Conservation (phyloP, 169 alveolate species). For the Plasmodium gonderi region DNA sequence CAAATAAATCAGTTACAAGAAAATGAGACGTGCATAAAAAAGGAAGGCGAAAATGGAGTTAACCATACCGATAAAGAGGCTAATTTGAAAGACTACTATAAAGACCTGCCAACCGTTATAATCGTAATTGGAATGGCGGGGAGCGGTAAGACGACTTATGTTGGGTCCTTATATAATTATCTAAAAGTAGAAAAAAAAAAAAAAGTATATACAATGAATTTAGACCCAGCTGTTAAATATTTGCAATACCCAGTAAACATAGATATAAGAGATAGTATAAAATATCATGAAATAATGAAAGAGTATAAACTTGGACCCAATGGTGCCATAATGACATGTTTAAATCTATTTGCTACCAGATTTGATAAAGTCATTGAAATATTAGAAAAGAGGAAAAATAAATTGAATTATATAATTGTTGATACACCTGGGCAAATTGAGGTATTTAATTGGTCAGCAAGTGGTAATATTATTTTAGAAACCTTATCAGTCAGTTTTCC, state of each 20-base stretch:
- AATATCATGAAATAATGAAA: constrained; percentile 96
- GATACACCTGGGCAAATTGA: constrained; percentile 99
- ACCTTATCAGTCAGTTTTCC: constrained; percentile 95
- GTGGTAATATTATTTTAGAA: constrained; percentile 96
- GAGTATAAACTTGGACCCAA: constrained; percentile 97
- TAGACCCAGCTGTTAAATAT: constrained; percentile 98
- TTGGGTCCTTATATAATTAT: constrained; percentile 85
- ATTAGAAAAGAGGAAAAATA: constrained; percentile 87
- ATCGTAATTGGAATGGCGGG: constrained; percentile 95
- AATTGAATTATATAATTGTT: constrained; percentile 93
- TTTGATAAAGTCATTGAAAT: constrained; percentile 94
- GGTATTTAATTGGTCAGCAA: constrained; percentile 98
- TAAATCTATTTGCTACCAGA: constrained; percentile 96
- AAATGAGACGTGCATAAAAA: neutral
- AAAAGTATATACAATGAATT: constrained; percentile 94
- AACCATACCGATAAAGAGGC: neutral
- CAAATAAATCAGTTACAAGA: neutral
- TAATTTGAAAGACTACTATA: constrained; percentile 38
- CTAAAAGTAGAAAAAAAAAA: constrained; percentile 82
- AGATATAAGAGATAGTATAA: constrained; percentile 97
- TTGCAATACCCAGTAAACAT: constrained; percentile 52
- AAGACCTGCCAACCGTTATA: constrained; percentile 64
- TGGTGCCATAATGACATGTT: constrained; percentile 98
- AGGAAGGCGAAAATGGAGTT: neutral
- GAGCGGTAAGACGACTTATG: constrained; percentile 96